Base-by-base conservation (phyloP, 495 filamentous ascomycete species). In the Tuber aestivum region DNA sequence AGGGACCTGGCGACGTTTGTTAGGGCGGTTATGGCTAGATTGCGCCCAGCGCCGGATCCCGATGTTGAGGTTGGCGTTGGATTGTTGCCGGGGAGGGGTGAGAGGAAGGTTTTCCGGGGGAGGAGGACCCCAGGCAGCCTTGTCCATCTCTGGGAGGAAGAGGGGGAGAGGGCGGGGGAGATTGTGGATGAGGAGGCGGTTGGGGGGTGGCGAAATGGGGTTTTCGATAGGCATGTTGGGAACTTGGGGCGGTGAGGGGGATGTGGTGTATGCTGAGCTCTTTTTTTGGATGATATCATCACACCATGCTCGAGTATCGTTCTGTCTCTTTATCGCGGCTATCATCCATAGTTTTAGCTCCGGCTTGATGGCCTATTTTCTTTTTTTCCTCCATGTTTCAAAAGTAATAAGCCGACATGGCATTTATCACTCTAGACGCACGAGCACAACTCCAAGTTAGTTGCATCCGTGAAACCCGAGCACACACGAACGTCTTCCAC, bases 61-160 rank as follows among this genome's bases (percentile, higher is more conserved):
- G 93, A 96, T 83, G 83, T 96, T 0, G 89, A 95, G 73, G 85
- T 89, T 4, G 85, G 90, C 0, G 84, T 97, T 38, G 93, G 92
- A 0, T 84, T 96, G 14, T 86, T 86, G 27, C 81, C 80, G 27
- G 76, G 71, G 21, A 81, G 72, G 40, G 71, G 74, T 10, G 75
- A 83, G 56, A 75, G 78, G 20, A 23, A 50, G 45, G 87, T 95
- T 9, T 98, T 97, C 84, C 89, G 90, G 79, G 93, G 91, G 2
- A 86, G 93, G 7, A 97, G 97, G 86, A 90, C 95, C 9, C 95
- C 95, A 0, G 94, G 93, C 0, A 96, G 93, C 83, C 84, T 97
- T 16, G 91, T 95, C 45, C 93, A 93, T 85, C 82, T 94, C 37
- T 97, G 93, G 93, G 88, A 94, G 74, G 92, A 94, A 61, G 91